Conservation (phyloP, 2,329 filamentous ascomycete genomes). For the Daldinia eschscholtzii region DNA sequence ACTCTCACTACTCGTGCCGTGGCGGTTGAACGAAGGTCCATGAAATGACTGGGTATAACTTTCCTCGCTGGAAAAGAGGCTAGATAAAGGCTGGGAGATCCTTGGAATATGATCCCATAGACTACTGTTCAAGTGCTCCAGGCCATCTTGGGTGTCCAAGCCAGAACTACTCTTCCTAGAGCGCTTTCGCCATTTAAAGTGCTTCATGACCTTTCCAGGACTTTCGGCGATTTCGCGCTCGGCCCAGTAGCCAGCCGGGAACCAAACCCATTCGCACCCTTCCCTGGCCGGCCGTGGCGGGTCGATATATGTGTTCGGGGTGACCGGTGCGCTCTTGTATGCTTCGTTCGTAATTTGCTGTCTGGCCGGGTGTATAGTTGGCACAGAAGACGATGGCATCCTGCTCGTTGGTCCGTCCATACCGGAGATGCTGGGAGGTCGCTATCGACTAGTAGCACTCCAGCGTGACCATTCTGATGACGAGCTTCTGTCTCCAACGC, state of each 20-base stretch:
- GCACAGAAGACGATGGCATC: slow-evolving; percentile 43
- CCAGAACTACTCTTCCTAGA: slow-evolving; percentile 49
- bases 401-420: slow-evolving; percentile 50
- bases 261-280: slow-evolving; percentile 73
- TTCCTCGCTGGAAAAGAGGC: slow-evolving; percentile 45
- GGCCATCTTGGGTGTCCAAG: slow-evolving; percentile 41
- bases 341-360: slow-evolving; percentile 38
- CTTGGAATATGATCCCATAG: slow-evolving; percentile 22
- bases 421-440: slow-evolving; percentile 46
- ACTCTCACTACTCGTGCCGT: slow-evolving; percentile 40
- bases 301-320: slow-evolving; percentile 55
- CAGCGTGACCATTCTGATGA: slow-evolving; percentile 39
- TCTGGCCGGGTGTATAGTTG: slow-evolving; percentile 21
- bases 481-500: slow-evolving; percentile 40
- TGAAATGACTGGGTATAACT: slow-evolving; percentile 44
- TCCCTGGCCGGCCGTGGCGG: slow-evolving; percentile 67
- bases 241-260: slow-evolving; percentile 73
- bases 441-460: slow-evolving; percentile 44
- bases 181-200: slow-evolving; percentile 59
- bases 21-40: slow-evolving; percentile 40
- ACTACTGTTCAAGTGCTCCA: slow-evolving; percentile 23
- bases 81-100: slow-evolving; percentile 32
- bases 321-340: slow-evolving; percentile 30
- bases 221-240: slow-evolving; percentile 60
- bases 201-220: slow-evolving; percentile 51